Conservation (phyloP, 768 basidiomycete species). For the Panellus pusillus region DNA sequence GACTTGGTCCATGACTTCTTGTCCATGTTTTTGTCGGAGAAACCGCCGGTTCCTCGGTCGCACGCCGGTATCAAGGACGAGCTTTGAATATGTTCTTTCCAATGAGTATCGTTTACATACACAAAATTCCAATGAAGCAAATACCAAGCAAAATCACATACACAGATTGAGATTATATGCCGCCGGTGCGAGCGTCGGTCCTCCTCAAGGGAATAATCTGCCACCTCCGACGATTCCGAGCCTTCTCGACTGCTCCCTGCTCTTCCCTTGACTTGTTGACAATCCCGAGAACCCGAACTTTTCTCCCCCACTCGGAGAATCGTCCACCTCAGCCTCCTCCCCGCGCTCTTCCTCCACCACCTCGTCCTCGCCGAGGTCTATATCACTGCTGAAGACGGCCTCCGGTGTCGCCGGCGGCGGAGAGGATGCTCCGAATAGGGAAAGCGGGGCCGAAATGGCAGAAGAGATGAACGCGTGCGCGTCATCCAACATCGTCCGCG, state of each 20-base stretch:
- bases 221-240: slow-evolving; percentile 46
- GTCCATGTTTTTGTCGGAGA: slow-evolving; percentile 52
- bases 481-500: slow-evolving; percentile 68
- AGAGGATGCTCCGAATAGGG: slow-evolving; percentile 45
- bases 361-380: slow-evolving; percentile 78
- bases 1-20: slow-evolving; percentile 70
- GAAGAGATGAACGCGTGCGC: slow-evolving; percentile 66
- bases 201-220: slow-evolving; percentile 44
- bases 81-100: slow-evolving; percentile 18
- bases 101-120: too few species aligned
- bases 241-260: slow-evolving; percentile 28
- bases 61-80: slow-evolving; percentile 25
- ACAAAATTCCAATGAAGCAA: too few species aligned
- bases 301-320: slow-evolving; percentile 59
- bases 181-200: slow-evolving; percentile 20
- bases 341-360: slow-evolving; percentile 75
- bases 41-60: slow-evolving; percentile 29
- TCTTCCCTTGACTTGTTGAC: slow-evolving; percentile 37
- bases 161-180: background rate
- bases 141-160: slow-evolving; percentile 4
- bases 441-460: slow-evolving; percentile 59
- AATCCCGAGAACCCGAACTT: slow-evolving; percentile 55
- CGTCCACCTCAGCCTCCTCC: slow-evolving; percentile 78
- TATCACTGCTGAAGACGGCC: slow-evolving; percentile 62
- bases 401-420: slow-evolving; percentile 56